Conservation (phyloP, 2,329 filamentous ascomycete genomes). For the Stylonectria norvegica region DNA sequence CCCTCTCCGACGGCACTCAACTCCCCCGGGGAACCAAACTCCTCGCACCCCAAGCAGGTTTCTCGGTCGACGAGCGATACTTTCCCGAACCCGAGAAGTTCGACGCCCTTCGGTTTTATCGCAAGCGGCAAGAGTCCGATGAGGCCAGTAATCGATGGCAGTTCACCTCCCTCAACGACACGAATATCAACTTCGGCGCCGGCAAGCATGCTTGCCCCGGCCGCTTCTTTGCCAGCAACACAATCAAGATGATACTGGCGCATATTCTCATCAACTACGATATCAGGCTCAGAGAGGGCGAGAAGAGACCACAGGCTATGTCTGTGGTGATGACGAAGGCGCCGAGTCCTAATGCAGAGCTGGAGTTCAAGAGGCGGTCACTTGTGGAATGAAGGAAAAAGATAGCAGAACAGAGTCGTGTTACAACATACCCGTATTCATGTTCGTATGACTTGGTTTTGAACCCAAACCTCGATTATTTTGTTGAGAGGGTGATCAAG, state of each 20-base stretch:
- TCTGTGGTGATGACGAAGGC: conserved; percentile 40
- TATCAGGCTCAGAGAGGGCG: conserved; percentile 37
- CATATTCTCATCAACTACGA: conserved; percentile 44
- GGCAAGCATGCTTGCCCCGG: conserved; percentile 48
- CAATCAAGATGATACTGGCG: conserved; percentile 44
- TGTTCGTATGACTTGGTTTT: conserved; percentile 16
- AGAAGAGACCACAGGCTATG: conserved; percentile 37
- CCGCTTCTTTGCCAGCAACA: conserved; percentile 45
- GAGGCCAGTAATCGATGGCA: conserved; percentile 40
- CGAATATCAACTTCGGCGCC: conserved; percentile 45
- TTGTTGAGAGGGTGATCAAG: too few species aligned
- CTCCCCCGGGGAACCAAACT: conserved; percentile 42
- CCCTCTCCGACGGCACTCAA: conserved; percentile 43
- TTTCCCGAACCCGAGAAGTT: conserved; percentile 42
- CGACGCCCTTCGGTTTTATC: conserved; percentile 49
- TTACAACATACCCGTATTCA: conserved; percentile 13
- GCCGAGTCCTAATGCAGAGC: conserved; percentile 37
- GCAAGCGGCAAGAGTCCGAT: conserved; percentile 36
- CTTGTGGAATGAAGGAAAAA: conserved; percentile 13
- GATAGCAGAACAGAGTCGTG: conserved; percentile 4
- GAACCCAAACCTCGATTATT: too few species aligned
- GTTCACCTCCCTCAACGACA: conserved; percentile 41
- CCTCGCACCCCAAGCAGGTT: conserved; percentile 39
- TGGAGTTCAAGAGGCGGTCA: conserved; percentile 38
- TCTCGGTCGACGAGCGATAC: conserved; percentile 39